Base-by-base conservation (phyloP, 2,329 filamentous ascomycete genomes). In the Pseudocercospora fuligena region DNA sequence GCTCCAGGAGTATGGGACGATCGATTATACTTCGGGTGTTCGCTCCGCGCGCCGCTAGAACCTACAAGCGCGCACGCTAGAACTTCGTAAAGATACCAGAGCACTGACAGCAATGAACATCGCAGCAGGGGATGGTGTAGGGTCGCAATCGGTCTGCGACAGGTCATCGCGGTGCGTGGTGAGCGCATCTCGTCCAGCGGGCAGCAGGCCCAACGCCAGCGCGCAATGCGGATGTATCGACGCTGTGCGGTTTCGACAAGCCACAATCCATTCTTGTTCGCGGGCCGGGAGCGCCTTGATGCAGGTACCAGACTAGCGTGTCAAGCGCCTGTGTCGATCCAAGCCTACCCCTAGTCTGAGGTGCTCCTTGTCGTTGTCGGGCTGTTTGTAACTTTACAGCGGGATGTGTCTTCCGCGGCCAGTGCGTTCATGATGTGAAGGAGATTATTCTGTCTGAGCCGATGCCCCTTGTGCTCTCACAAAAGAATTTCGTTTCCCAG, bases 391-490 rank as follows among this genome's bases (percentile, higher is more conserved):
- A 58, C 56, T 58, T 43, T 58, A 21, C 56, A 58, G 56, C 56
- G 51, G 56, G 16, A 25, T 57, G 16, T 36, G 56, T 58, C 56
- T 58, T 43, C 56, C 56, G 56, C 56, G 56, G 31, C 56, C 56
- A 58, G 56, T 58, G 56, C 56, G 56, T 58, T 40, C 56, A 58
- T 58, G 31, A 58, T 56, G 21, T 43, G 56, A 58, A 43, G 56
- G 56, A 58, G 56, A 58, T 58, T 58, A 19, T 58, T 43, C 56
- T 58, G 56, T 58, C 56, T 58, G 56, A 58, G 56, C 56, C 56
- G 56, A 36, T 58, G 56, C 56, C 56, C 56, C 56, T 58, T 9
- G 31, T 58, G 56, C 56, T 21, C 56, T 58, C 56, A 43, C 56
- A 36, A 58, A 58, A 58, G 56, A 58, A 58, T 58, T 58, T 58